phyloP scores from a whole-genome alignment of 768 basidiomycete species.

The Leucogyrophana mollusca region DNA sequence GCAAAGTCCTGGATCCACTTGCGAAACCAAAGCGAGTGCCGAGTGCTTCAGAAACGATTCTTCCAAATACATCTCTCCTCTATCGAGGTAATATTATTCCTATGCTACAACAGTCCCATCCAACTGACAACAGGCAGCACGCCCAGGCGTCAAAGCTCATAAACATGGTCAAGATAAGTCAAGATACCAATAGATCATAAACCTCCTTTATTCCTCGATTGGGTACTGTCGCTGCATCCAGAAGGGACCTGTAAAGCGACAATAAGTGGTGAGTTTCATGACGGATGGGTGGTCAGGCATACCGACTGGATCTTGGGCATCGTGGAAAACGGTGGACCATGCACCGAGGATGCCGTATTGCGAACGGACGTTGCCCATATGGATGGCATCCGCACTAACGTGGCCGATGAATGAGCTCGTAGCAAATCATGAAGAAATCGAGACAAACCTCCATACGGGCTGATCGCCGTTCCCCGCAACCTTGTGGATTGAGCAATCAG shows the following conservation, averaged over 20 bases:
- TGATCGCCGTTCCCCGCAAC: constrained; percentile 50
- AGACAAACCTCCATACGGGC: constrained; percentile 55
- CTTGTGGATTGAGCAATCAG: constrained; percentile 22
- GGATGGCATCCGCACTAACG: constrained; percentile 59
- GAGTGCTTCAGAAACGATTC: no score
- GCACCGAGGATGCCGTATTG: constrained; percentile 55
- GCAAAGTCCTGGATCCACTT: no score
- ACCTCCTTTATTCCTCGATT: constrained; percentile 17
- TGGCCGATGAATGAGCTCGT: not conserved
- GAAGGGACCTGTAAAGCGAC: constrained; percentile 21
- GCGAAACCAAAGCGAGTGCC: no score
- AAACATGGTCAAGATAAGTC: no score
- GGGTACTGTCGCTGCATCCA: constrained; percentile 26
- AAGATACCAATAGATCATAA: no score
- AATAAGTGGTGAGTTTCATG: not conserved
- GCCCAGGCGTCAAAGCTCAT: no score
- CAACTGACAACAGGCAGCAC: no score
- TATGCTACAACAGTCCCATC: no score
- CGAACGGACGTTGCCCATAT: constrained; percentile 60
- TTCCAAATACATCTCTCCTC: no score
- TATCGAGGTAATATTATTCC: no score
- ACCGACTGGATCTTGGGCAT: constrained; percentile 49
- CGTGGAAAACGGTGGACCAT: constrained; percentile 50
- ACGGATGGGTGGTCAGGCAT: not conserved
- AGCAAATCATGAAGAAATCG: not conserved